Evolutionary conservation across 495 filamentous ascomycete genomes (phyloP), one percentile per base, ranked within the genome.

Genomic region (Viridothelium virens): DNA sequence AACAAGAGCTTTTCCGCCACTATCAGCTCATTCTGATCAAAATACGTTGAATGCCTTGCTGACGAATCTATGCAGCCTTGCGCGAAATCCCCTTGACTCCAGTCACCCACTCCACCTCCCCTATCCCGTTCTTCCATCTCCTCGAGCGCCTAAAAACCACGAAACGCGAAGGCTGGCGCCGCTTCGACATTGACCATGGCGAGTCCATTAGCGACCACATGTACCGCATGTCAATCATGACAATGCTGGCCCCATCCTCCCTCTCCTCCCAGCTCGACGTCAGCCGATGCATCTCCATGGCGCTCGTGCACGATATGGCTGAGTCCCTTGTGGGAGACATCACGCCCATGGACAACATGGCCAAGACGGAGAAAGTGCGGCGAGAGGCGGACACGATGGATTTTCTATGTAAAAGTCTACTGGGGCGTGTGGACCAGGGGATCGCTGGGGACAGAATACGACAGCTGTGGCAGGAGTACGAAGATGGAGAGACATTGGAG

Each of bases 201-300:
- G 94, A 98, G 77, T 94, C 90, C 0, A 96, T 98, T 75, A 84
- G 91, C 36, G 94, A 98, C 78, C 94, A 98, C 81, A 98, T 98
- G 94, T 97, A 98, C 78, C 91, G 94, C 73, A 98, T 98, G 94
- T 91, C 92, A 61, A 85, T 98, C 72, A 90, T 97, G 78, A 90
- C 90, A 41, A 89, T 98, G 86, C 83, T 97, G 63, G 92, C 91
- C n/a, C 95, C 94, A 18, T 79, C 87, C 0, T 80, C 90, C 14
- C 84, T 96, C 11, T 79, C 86, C 10, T 73, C 82, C 11, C 79
- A 78, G 38, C 76, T 98, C 70, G 86, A 97, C 74, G 82, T 96
- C 67, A 79, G 84, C 2, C 87, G 86, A 69, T 97, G 94, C 81
- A 91, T 90, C 71, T 88, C 90, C 77, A 93, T 98, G 90, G 91